Base-by-base conservation (phyloP, 495 filamentous ascomycete genomes). In the Parmelia sp. region DNA sequence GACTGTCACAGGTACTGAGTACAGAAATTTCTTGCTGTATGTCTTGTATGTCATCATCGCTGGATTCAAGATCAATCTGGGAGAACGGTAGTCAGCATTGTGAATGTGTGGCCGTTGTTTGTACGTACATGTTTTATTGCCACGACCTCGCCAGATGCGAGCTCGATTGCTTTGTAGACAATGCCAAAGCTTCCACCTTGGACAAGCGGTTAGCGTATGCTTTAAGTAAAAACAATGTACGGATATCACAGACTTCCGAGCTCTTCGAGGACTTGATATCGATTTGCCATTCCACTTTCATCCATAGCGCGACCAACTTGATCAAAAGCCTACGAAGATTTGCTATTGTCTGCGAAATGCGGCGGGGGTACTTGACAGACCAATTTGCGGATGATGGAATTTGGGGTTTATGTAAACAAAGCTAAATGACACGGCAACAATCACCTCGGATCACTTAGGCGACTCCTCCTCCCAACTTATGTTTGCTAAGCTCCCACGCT, bases 11-110 rank as follows among this genome's bases (percentile, higher is more conserved):
- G 65, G 94, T 96, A 73, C 91, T 91, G 65, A 98, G 83, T 37
- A 97, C 91, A 33, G 91, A 88, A 70, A 98, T 98, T 75, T 98
- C 94, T 72, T 96, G 91, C 67, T 97, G 93, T 65, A 98, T 97
- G 69, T 98, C 94, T 74, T 92, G 87, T 49, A 98, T 95, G 72
- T 98, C 94, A 75, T 98, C 94, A 73, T 96, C 94, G 75, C 89
- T 96, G 49, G 92, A 95, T 74, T 98, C 94, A 68, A 98, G 88
- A 78, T 98, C 94, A 74, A 98, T 98, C 90, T 96, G 70, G n/a
- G 70, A 65, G 25, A 57, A 6, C 19, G 37, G 64, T 17, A 63
- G 57, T 17, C 51, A 25, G 55, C 15, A 21, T 47, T 21, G 25
- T 40, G 19, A 3, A 36, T 53, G 25, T 14, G 23, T n/a, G 53